phyloP scores from a whole-genome alignment of 2,329 filamentous ascomycete genomes.

The Magnaporthales sp. region DNA sequence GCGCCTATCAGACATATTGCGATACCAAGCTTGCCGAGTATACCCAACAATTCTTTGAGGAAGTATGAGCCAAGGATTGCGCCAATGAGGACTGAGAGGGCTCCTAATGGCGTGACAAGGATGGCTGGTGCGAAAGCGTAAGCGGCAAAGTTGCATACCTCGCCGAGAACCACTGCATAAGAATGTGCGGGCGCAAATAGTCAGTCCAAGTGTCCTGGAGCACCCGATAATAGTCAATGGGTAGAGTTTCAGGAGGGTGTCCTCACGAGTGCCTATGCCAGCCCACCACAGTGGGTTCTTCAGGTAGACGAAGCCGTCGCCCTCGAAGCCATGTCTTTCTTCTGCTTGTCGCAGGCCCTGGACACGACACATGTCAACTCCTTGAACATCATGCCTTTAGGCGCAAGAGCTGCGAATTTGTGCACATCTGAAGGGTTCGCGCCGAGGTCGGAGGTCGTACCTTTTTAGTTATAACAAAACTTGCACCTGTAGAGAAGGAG shows the following conservation, averaged over 20 bases:
- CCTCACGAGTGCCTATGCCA: slow-evolving; percentile 78
- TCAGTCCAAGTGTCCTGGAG: slow-evolving; percentile 11
- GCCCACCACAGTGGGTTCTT: slow-evolving; percentile 97
- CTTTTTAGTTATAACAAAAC: slow-evolving; percentile 99
- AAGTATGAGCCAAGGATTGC: slow-evolving; percentile 94
- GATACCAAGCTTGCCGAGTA: slow-evolving; percentile 85
- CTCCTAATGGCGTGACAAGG: slow-evolving; percentile 88
- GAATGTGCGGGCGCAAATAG: neutral
- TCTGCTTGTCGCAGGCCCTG: slow-evolving; percentile 67
- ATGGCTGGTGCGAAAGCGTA: slow-evolving; percentile 99
- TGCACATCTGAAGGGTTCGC: neutral
- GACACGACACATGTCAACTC: neutral
- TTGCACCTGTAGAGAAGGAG: slow-evolving; percentile 54
- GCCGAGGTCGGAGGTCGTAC: slow-evolving; percentile 34
- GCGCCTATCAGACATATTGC: slow-evolving; percentile 94
- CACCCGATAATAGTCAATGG: neutral
- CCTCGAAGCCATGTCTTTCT: slow-evolving; percentile 89
- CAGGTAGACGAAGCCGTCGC: slow-evolving; percentile 90
- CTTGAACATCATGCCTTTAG: neutral
- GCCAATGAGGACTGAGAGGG: slow-evolving; percentile 88
- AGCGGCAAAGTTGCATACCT: slow-evolving; percentile 94
- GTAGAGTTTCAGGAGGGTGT: neutral
- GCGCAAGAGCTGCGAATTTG: neutral
- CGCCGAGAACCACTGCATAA: slow-evolving; percentile 71
- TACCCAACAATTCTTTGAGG: slow-evolving; percentile 81